These are phyloP conservation scores for Botrytis pseudocinerea DNA, from an alignment of 2,329 filamentous ascomycete genomes.

Conservation along the genomic window DNA sequence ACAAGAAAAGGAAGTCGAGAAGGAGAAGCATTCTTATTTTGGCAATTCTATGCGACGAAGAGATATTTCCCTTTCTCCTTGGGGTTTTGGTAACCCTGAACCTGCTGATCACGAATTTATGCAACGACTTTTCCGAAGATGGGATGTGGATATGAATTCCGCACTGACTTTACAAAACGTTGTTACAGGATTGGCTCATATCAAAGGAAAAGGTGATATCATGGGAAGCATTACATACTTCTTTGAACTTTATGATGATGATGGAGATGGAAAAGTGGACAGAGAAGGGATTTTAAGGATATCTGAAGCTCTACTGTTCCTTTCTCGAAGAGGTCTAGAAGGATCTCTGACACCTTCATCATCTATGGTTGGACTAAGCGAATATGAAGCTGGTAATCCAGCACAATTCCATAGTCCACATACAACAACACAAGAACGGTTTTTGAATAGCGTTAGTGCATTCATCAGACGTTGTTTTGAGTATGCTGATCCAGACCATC, in stretches of 20 bases:
- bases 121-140: conserved; percentile 79
- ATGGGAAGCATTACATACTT: conserved; percentile 99
- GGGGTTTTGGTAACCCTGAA: conserved; percentile 59
- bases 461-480: conserved; percentile 97
- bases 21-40: conserved; percentile 61
- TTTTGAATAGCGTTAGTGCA: conserved; percentile 88
- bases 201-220: conserved; percentile 92
- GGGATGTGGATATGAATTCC: conserved; percentile 79
- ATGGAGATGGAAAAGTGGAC: conserved; percentile 86
- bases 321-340: conserved; percentile 84
- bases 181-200: conserved; percentile 82
- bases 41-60: conserved; percentile 52
- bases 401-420: conserved; percentile 43
- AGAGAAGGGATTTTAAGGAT: conserved; percentile 93
- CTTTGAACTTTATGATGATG: conserved; percentile 95
- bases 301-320: conserved; percentile 88
- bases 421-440: conserved; percentile 78
- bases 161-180: conserved; percentile 86
- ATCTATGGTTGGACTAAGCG: conserved; percentile 56
- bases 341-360: conserved; percentile 67
- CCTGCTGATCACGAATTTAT: conserved; percentile 96
- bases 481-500: conserved; percentile 91
- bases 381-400: conserved; percentile 43
- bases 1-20: conserved; percentile 51
- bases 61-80: conserved; percentile 46